Evolutionary conservation across 176 grass and related monocot genomes (phyloP).

Genomic region (Chloris gayana): DNA sequence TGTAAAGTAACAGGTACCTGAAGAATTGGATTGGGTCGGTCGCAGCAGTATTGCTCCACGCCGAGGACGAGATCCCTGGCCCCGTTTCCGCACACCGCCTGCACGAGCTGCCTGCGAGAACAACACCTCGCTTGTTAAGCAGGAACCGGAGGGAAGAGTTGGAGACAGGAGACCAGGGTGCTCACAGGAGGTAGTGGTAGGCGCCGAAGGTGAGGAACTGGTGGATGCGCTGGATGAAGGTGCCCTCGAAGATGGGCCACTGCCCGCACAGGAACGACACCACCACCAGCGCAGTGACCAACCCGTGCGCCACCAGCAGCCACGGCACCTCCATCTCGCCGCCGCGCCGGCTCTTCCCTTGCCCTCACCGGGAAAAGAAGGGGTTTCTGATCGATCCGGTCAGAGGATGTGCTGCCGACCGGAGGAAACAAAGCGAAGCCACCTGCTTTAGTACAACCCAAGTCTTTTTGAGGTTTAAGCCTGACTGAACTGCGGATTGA

Average conservation of each 20-base stretch:
- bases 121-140: constrained; percentile 1
- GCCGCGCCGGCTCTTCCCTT: not conserved
- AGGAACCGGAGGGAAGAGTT: not conserved
- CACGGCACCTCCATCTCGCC: constrained; percentile 69
- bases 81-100: constrained; percentile 65
- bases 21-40: constrained; percentile 86
- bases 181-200: constrained; percentile 90
- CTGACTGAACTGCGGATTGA: not conserved
- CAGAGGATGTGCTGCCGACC: not conserved
- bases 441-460: not conserved
- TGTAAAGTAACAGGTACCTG: constrained; percentile 51
- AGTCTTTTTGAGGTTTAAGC: not conserved
- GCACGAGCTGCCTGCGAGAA: constrained; percentile 74
- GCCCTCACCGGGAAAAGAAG: not conserved
- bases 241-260: constrained; percentile 99
- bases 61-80: constrained; percentile 82
- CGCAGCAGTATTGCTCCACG: constrained; percentile 87
- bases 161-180: not conserved
- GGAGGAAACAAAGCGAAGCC: constrained; percentile 18
- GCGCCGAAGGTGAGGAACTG: constrained; percentile 89
- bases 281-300: constrained; percentile 80
- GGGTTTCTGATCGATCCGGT: constrained; percentile 22
- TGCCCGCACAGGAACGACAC: constrained; percentile 95
- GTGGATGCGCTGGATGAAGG: constrained; percentile 86
- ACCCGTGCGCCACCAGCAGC: constrained; percentile 80